Percentiles rank a stretch among this genome's conserved stretches.
phyloP scores from a whole-genome alignment of 2,329 filamentous ascomycete species.

The Apiospora rasikravindrae region DNA sequence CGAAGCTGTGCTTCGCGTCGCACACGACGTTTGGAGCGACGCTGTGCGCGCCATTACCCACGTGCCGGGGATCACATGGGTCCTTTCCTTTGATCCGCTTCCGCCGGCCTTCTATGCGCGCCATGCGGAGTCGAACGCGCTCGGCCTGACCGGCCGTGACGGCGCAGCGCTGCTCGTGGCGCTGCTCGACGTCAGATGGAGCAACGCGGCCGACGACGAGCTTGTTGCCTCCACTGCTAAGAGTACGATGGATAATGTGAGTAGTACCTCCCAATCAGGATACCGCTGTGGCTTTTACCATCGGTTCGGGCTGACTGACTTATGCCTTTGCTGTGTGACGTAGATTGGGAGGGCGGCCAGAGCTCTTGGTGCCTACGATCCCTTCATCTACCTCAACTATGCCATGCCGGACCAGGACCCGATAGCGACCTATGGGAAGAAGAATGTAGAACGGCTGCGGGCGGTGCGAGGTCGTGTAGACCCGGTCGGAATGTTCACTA shows the following conservation, averaged over 20 bases:
- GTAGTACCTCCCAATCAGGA: too few species aligned
- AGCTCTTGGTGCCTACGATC: slow-evolving; percentile 26
- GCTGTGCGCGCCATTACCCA: too few species aligned
- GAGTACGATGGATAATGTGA: too few species aligned
- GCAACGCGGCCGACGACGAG: slow-evolving; percentile 20
- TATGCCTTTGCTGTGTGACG: background rate
- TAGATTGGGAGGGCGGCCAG: slow-evolving; percentile 20
- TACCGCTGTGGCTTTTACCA: background rate
- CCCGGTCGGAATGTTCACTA: slow-evolving; percentile 26
- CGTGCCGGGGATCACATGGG: slow-evolving; percentile 16
- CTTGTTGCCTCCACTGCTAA: too few species aligned
- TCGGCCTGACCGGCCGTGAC: slow-evolving; percentile 22
- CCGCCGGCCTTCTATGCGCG: slow-evolving; percentile 27
- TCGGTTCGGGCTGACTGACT: slow-evolving; percentile 17
- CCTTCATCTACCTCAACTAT: slow-evolving; percentile 30
- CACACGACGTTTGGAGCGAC: too few species aligned
- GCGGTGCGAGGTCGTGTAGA: slow-evolving; percentile 23
- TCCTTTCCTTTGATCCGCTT: slow-evolving; percentile 26
- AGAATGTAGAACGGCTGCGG: slow-evolving; percentile 24
- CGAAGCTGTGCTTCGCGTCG: too few species aligned
- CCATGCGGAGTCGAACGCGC: slow-evolving; percentile 16
- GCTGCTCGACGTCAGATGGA: slow-evolving; percentile 20
- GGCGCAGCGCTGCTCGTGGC: slow-evolving; percentile 20
- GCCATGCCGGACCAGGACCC: slow-evolving; percentile 29
- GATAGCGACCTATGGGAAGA: slow-evolving; percentile 28